Percentiles rank a stretch among this genome's conserved stretches.
These are phyloP conservation scores for Papiliotrema laurentii DNA, from an alignment of 1,284 basidiomycete genomes.

Conservation along the genomic window DNA sequence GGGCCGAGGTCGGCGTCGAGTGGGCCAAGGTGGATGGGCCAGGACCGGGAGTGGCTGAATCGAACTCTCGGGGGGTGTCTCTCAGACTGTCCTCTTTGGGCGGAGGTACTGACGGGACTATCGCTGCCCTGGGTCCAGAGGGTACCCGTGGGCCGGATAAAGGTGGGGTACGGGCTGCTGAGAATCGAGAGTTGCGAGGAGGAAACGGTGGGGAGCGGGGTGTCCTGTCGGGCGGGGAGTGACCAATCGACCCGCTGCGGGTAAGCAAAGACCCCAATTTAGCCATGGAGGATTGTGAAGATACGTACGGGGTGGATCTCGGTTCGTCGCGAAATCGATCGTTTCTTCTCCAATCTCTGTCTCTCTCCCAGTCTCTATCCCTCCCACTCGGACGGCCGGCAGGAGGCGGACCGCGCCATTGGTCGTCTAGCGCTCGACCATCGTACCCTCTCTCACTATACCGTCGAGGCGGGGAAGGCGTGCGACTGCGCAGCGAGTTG, in stretches of 20 bases:
- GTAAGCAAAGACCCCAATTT: neutral
- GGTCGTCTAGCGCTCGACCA: neutral
- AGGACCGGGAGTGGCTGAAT: conserved; percentile 9
- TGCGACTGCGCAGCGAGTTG: neutral
- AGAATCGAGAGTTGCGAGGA: conserved; percentile 7
- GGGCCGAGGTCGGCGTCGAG: conserved; percentile 5
- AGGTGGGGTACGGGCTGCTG: conserved; percentile 11
- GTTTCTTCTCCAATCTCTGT: conserved; percentile 6
- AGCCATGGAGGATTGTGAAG: neutral
- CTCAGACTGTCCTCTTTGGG: no score
- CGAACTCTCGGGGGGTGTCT: conserved; percentile 3
- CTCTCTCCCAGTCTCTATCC: conserved; percentile 7
- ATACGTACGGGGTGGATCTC: neutral
- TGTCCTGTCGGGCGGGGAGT: conserved; percentile 8
- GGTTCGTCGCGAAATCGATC: conserved; percentile 13
- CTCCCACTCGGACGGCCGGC: neutral
- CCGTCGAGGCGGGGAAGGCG: conserved; percentile 2
- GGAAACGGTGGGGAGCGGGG: conserved; percentile 16
- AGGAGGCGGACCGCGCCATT: neutral
- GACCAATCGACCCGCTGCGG: neutral
- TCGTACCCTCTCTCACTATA: neutral
- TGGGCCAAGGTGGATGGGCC: conserved; percentile 6
- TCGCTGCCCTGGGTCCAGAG: conserved; percentile 7
- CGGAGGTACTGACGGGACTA: neutral
- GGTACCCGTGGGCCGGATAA: conserved; percentile 10